These are phyloP conservation scores for Fraxinus sp. DNA, from an alignment of 305 asterid species.

Conservation along the genomic window DNA sequence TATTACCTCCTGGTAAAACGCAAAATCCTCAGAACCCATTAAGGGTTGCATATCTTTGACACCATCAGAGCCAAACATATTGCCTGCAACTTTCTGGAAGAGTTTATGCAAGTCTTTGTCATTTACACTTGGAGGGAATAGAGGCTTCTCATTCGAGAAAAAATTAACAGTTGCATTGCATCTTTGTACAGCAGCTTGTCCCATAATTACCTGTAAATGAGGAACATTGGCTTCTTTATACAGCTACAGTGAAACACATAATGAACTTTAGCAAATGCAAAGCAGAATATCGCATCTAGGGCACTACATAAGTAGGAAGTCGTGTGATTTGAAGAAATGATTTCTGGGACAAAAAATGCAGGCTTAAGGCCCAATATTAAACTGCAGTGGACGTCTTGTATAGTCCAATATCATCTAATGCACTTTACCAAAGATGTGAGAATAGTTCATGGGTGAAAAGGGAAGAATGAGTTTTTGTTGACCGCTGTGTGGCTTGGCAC, in stretches of 20 bases:
- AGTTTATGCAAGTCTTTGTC: conserved; percentile 51
- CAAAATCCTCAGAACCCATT: conserved; percentile 89
- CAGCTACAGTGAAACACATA: background rate
- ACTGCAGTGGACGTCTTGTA: background rate
- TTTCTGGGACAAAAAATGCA: background rate
- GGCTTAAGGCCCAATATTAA: background rate
- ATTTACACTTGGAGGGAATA: conserved; percentile 77
- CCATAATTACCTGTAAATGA: conserved; percentile 56
- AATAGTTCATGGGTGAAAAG: background rate
- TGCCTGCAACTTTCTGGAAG: conserved; percentile 57
- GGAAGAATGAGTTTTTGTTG: background rate
- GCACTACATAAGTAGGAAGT: background rate
- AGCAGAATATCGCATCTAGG: background rate
- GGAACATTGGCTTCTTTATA: conserved; percentile 2
- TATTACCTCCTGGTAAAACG: conserved; percentile 67
- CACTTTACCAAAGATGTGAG: background rate
- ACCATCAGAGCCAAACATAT: conserved; percentile 49
- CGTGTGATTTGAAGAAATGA: background rate
- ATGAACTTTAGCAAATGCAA: background rate
- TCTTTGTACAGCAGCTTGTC: conserved; percentile 88
- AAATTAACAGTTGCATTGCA: conserved; percentile 81
- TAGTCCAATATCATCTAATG: background rate
- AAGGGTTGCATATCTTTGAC: conserved; percentile 60
- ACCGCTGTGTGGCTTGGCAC: background rate
- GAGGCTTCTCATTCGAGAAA: conserved; percentile 33